Evolutionary conservation across 495 filamentous ascomycete genomes (phyloP).

Genomic region (Trichodelitschia bisporula): DNA sequence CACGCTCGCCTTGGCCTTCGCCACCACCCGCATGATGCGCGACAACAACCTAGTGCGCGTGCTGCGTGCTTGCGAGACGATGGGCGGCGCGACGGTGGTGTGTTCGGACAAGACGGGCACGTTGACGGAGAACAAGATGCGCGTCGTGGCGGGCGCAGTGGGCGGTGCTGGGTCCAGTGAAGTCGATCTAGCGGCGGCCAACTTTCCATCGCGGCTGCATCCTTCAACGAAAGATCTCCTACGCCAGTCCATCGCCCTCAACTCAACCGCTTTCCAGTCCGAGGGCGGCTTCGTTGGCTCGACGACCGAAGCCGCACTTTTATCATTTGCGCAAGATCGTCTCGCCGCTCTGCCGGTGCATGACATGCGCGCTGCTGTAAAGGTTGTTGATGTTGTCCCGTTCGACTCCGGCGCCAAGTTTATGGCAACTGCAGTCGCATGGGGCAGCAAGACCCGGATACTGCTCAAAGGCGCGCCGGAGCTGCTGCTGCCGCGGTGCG

Average conservation of each 20-base stretch:
- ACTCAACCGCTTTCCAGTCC: constrained; percentile 77
- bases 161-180: constrained; percentile 35
- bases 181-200: constrained; percentile 14
- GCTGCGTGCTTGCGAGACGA: constrained; percentile 82
- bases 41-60: constrained; percentile 87
- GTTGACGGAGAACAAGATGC: constrained; percentile 80
- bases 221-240: constrained; percentile 34
- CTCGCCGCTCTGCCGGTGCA: constrained; percentile 49
- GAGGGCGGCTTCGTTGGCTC: constrained; percentile 68
- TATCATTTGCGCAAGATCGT: constrained; percentile 48
- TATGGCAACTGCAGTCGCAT: too few relatives aligned
- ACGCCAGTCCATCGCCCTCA: constrained; percentile 51
- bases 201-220: constrained; percentile 12
- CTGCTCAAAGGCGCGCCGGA: constrained; percentile 7
- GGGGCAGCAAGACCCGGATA: constrained; percentile 4
- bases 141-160: constrained; percentile 53
- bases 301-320: constrained; percentile 71
- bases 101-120: constrained; percentile 97
- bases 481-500: constrained; percentile 4
- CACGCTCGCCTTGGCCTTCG: constrained; percentile 80
- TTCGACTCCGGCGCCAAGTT: constrained; percentile 8
- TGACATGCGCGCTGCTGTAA: constrained; percentile 42
- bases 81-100: constrained; percentile 91
- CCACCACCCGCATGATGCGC: constrained; percentile 81
- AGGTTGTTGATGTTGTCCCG: constrained; percentile 20